These are phyloP conservation scores for Globisporangium polare DNA, from an alignment of 352 stramenopile genomes.

Conservation along the genomic window DNA sequence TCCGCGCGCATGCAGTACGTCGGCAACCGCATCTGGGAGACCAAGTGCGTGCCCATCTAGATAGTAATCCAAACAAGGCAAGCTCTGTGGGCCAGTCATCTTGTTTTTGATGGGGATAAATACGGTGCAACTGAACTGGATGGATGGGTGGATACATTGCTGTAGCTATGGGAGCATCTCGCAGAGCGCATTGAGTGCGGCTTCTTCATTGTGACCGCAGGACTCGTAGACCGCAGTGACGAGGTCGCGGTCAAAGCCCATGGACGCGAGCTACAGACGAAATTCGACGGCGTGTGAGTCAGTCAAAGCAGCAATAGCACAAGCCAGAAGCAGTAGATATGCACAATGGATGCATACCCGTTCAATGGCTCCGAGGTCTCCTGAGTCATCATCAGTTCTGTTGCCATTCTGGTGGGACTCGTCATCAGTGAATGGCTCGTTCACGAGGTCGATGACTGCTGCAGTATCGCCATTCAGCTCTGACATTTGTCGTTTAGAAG, in stretches of 20 bases:
- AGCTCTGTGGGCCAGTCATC: no score
- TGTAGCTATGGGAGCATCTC: conserved; percentile 36
- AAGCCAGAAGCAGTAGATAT: background rate
- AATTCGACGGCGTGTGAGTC: background rate
- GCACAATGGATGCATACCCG: conserved; percentile 26
- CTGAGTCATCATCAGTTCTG: conserved; percentile 7
- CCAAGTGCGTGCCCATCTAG: conserved; percentile 75
- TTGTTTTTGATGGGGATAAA: background rate
- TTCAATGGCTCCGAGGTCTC: conserved; percentile 17
- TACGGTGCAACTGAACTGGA: background rate
- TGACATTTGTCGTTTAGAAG: no score
- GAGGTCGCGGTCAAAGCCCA: conserved; percentile 58
- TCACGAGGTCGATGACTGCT: conserved; percentile 16
- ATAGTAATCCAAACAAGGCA: background rate
- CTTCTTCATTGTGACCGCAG: conserved; percentile 48
- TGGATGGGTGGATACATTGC: background rate
- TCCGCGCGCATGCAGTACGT: conserved; percentile 78
- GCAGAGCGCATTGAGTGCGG: conserved; percentile 49
- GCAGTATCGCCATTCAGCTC: conserved; percentile 1
- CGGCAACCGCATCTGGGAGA: conserved; percentile 83
- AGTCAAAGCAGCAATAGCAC: background rate
- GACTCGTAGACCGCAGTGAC: conserved; percentile 56
- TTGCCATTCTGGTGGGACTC: background rate
- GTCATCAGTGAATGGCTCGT: background rate
- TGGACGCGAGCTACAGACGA: conserved; percentile 38